Percentiles rank a stretch among this genome's conserved stretches.
Conservation (phyloP, 495 filamentous ascomycete species). For the Hypoxylon rickii region DNA sequence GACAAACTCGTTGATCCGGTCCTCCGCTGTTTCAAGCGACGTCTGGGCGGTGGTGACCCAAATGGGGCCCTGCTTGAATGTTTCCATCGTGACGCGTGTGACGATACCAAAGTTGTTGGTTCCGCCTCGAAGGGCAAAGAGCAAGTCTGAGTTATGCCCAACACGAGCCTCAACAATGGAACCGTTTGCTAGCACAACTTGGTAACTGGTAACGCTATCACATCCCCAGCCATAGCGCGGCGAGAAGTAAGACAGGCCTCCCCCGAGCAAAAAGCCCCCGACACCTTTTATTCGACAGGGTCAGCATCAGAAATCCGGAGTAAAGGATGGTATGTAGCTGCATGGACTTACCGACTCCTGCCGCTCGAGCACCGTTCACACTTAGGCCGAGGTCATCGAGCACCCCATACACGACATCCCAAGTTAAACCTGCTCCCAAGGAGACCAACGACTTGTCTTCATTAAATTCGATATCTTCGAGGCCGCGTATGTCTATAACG, state of each 20-base stretch:
- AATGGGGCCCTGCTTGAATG: conserved; percentile 33
- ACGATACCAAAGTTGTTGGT: conserved; percentile 61
- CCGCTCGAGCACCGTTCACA: conserved; percentile 45
- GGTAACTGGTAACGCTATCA: conserved; percentile 53
- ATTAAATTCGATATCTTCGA: conserved; percentile 29
- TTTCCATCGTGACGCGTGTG: conserved; percentile 40
- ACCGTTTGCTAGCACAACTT: conserved; percentile 65
- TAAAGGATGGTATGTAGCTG: not conserved
- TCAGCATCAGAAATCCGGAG: not conserved
- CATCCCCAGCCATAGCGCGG: conserved; percentile 55
- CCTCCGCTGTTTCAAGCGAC: not conserved
- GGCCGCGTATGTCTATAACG: conserved; percentile 46
- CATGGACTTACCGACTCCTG: conserved; percentile 32
- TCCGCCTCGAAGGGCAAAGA: conserved; percentile 59
- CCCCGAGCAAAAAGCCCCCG: conserved; percentile 51
- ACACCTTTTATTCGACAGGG: conserved; percentile 33
- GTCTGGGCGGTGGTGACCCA: not conserved
- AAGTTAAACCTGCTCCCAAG: conserved; percentile 40
- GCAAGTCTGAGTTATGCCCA: conserved; percentile 50
- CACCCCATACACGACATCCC: conserved; percentile 41
- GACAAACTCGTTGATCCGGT: conserved; percentile 12
- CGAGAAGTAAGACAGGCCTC: conserved; percentile 50
- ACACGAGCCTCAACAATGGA: conserved; percentile 49
- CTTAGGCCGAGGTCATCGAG: conserved; percentile 42
- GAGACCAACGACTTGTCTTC: conserved; percentile 18